phyloP scores from a whole-genome alignment of 768 basidiomycete species.

The Galerina sulciceps region DNA sequence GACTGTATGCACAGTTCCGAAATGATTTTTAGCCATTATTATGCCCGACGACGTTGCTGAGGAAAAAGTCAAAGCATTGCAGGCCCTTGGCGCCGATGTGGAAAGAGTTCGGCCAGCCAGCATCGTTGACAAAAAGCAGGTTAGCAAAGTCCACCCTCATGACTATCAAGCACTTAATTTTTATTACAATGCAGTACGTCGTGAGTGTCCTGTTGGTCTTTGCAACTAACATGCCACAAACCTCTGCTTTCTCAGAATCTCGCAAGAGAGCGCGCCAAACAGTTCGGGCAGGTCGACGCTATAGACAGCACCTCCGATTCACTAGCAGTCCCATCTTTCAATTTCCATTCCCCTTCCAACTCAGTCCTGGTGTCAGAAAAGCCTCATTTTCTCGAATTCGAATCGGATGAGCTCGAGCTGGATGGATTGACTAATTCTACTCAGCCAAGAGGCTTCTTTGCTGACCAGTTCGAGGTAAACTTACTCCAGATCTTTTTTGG shows the following conservation, averaged over 20 bases:
- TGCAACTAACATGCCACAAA: neutral
- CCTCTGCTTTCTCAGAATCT: constrained; percentile 65
- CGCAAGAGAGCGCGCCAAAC: constrained; percentile 76
- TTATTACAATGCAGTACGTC: constrained; percentile 54
- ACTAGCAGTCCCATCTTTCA: constrained; percentile 23
- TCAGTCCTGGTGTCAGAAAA: constrained; percentile 59
- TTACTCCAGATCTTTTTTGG: neutral
- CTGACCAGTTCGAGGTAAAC: constrained; percentile 88
- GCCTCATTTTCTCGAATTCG: constrained; percentile 44
- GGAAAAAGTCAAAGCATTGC: constrained; percentile 88
- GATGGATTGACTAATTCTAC: constrained; percentile 2
- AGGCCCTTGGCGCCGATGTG: constrained; percentile 86
- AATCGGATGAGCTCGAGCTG: constrained; percentile 34
- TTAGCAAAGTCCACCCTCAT: constrained; percentile 28
- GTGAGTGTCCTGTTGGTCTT: constrained; percentile 42
- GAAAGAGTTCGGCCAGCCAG: constrained; percentile 92
- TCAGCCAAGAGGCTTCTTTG: constrained; percentile 85
- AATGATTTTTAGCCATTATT: constrained; percentile 66
- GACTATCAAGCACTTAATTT: constrained; percentile 1
- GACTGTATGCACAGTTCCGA: neutral
- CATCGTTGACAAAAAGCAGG: constrained; percentile 97
- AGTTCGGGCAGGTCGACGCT: constrained; percentile 60
- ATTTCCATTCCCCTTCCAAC: constrained; percentile 47
- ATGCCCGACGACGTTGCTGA: constrained; percentile 90
- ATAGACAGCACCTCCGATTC: constrained; percentile 24